These are phyloP conservation scores for Sanghuangporus weigelae DNA, from an alignment of 1,284 basidiomycete genomes.

Conservation along the genomic window DNA sequence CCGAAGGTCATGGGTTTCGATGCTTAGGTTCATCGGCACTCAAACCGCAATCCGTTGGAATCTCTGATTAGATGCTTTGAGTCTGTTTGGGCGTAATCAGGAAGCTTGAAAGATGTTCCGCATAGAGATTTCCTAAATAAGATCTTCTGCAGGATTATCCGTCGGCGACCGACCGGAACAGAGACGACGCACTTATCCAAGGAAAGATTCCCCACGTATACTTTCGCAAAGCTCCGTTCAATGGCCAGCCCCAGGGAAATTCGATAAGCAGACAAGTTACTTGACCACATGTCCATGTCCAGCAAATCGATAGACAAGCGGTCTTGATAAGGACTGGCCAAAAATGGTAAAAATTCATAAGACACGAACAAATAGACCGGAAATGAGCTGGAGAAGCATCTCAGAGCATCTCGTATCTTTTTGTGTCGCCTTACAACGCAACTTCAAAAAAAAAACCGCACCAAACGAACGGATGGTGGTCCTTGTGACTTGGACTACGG, in stretches of 20 bases:
- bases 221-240: not conserved
- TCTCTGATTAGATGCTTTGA: not conserved
- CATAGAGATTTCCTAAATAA: not conserved
- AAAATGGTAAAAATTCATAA: constrained; percentile 1
- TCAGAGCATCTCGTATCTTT: not conserved
- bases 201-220: not conserved
- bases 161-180: not conserved
- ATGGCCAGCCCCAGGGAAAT: too few relatives aligned
- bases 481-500: not conserved
- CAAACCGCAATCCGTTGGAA: not conserved
- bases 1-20: not conserved
- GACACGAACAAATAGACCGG: not conserved
- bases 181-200: not conserved
- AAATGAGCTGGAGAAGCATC: not conserved
- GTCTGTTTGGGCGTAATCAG: not conserved
- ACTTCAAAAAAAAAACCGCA: not conserved
- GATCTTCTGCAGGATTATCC: not conserved
- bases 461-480: not conserved
- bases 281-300: not conserved
- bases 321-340: not conserved
- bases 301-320: not conserved
- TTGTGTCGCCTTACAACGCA: not conserved
- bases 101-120: not conserved
- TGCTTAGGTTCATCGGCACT: not conserved
- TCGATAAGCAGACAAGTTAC: not conserved